Evolutionary conservation across 2,329 filamentous ascomycete species (phyloP).

Genomic region (Aspergillus unguis): DNA sequence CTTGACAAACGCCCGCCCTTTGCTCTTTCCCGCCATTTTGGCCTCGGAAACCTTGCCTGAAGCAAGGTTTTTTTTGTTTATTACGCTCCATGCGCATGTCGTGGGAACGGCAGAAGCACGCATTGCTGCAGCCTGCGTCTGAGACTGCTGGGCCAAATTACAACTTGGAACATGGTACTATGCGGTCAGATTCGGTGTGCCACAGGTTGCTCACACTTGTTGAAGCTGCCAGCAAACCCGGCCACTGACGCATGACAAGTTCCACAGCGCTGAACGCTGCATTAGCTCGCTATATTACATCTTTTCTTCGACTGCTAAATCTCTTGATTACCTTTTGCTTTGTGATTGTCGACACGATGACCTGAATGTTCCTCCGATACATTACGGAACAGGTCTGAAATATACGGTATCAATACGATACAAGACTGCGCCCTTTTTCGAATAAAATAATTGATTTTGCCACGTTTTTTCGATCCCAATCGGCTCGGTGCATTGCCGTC

Average conservation of each 20-base stretch:
- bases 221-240: slow-evolving; percentile 8
- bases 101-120: not conserved
- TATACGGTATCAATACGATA: slow-evolving; percentile 3
- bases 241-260: slow-evolving; percentile 4
- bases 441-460: slow-evolving; percentile 16
- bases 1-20: not conserved
- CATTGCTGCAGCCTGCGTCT: not conserved
- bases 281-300: slow-evolving; percentile 16
- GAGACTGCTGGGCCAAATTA: not conserved
- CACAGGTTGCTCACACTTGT: not conserved
- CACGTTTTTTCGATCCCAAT: slow-evolving; percentile 31
- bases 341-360: not conserved
- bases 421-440: slow-evolving; percentile 14
- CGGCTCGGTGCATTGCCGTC: slow-evolving; percentile 34
- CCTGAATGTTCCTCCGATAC: slow-evolving; percentile 10
- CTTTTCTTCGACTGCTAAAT: not conserved
- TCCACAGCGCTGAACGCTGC: slow-evolving; percentile 8
- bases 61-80: not conserved
- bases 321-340: not conserved
- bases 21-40: not conserved
- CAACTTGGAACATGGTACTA: not conserved
- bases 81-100: not conserved
- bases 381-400: slow-evolving; percentile 9
- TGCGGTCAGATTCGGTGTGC: not conserved
- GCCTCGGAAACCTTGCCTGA: slow-evolving; percentile 3